Evolutionary conservation across 202 grass and related monocot genomes (phyloP), one percentile per base, ranked within the genome.

Genomic region (Musa balbisiana): DNA sequence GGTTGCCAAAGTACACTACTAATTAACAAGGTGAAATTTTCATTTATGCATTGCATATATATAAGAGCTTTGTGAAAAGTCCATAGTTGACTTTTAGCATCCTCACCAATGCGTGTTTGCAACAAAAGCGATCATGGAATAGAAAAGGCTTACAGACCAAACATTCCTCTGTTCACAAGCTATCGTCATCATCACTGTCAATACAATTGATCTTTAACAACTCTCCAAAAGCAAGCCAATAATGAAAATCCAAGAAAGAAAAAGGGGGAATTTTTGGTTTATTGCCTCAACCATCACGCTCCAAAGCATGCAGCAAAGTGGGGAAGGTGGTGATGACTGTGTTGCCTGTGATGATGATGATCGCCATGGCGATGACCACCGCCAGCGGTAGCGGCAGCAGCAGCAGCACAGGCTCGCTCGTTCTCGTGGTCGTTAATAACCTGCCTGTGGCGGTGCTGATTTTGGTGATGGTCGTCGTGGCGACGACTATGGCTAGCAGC

Each of bases 281-380:
- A 43, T 43, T 43, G n/a, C 56, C 9, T 62, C 20, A 20, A 62
- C 20, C 55, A 12, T 84, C 88, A 97, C 23, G 90, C 90, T 67
- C 86, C 82, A 79, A 97, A 91, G 84, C 90, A 97, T 0, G 84
- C 84, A 24, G 77, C 86, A 71, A 96, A 84, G 43, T 87, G 90
- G 55, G 90, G 93, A 27, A 87, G 78, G 74, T 96, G 92, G 51
- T 87, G 90, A 72, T 83, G 63, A 22, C n/a, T 25, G 67, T 80
- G 71, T 12, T 82, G 74, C 20, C 77, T 68, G 70, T 73, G 67
- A 11, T 64, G 73, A 9, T 75, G 33, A 43, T 43, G 33, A 43
- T 43, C 4, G 33, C 33, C 33, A 43, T 43, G 54, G 26, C 49
- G 76, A 79, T 82, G 33, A 73, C 80, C 85, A 55, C 80, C 76